Base-by-base conservation (phyloP, 352 stramenopile species). In the Elongisporangium prolatum region DNA sequence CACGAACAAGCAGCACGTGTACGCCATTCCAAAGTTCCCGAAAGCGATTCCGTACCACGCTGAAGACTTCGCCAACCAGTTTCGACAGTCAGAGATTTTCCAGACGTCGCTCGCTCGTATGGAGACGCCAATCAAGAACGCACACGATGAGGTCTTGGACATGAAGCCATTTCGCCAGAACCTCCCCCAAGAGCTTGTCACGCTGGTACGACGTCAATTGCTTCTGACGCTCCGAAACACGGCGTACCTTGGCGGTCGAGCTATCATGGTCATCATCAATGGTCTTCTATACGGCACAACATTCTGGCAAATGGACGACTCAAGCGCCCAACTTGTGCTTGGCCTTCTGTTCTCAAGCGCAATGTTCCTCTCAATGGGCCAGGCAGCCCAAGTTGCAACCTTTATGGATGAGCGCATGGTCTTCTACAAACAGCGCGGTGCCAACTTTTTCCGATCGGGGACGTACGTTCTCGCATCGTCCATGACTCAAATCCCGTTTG, bases 351-450 rank as follows among this genome's bases (percentile, higher is more conserved):
- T 97, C 65, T 88, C 90, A 18, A 78, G 71, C 49, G 75, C 87
- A 25, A 90, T 97, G 65, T 97, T 95, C 61, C 67, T 95, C 5
- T 87, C 80, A 4, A 63, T 97, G 57, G 84, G 86, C 21, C 77
- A 87, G 25, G 88, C 91, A 21, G 68, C 87, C 0, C 80, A 93
- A 57, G 68, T 98, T 13, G 67, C 86, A 14, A 83, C 77, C 21
- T 90, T 93, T 56, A 89, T 97, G 58, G 73, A 84, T 14, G 74
- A 72, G 14, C 82, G 80, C 14, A 53, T 51, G 0, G 66, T 93
- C 17, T 97, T 95, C 69, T 96, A 97, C 77, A 97, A 96, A 63
- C 90, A 97, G 28, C 75, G 77, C 4, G 84, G 89, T 16, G 75
- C 78, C 9, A 96, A 97, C 64, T 97, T 97, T 57, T 96, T 90